Evolutionary conservation across 2,329 filamentous ascomycete genomes (phyloP), one percentile per base, ranked within the genome.

Genomic region (Fusarium nematophilum): DNA sequence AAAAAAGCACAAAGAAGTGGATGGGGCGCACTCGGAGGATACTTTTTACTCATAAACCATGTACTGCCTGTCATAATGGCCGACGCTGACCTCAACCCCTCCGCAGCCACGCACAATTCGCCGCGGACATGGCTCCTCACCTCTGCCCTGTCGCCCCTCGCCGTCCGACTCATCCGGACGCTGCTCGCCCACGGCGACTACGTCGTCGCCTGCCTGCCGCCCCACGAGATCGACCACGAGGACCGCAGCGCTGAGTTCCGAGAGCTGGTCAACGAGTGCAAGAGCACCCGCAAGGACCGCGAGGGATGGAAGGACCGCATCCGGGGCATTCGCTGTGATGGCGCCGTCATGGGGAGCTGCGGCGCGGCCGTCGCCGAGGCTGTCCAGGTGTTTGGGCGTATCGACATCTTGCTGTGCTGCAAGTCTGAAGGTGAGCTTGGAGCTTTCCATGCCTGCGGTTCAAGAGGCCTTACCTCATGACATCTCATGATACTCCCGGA

Each of bases 121-220:
- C 93, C 93, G 44, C 89, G 94, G 70, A 92, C 94, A 70, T 98
- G 95, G 95, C 88, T 99, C 72, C 81, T 99, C 64, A 97, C 93
- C 9, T 90, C 91, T 55, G 91, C 92, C 27, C 86, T 94, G 57
- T 94, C 92, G 29, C 92, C 94, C 10, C 85, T 97, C 62, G 90
- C 90, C 48, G 90, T 97, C 57, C 90, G 91, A 38, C 83, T 97
- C 53, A 90, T 92, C 48, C 87, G 90, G 49, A 86, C 92, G 67
- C 83, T 96, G 36, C 88, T 98, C 40, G 86, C 87, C n/a, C 93
- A 97, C 76, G 94, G 95, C 42, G 95, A 98, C 76, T 93, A 90
- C 73, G 90, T 96, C 39, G 90, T 94, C 40, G 90, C 92, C 5
- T 95, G 93, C 48, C 83, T 97, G 27, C 87, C 91, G 40, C 90